Evolutionary conservation across 306 rosid species (phyloP), one percentile per base, ranked within the genome.

Genomic region (Gillenia trifoliata): DNA sequence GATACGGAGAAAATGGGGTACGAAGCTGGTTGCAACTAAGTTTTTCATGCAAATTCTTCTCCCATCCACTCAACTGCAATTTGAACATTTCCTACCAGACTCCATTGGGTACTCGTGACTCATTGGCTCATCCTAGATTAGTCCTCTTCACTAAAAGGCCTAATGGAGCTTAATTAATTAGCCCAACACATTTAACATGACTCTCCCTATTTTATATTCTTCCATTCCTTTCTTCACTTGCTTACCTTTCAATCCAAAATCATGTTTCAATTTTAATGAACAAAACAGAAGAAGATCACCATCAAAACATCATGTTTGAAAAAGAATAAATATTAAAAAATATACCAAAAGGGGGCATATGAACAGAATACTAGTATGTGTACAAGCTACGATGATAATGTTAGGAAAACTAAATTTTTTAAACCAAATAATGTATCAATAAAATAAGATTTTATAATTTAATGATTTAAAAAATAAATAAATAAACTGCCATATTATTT

Each of bases 171-270:
- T 34, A 36, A 70, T 54, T 54, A 54, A 30, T 33, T 54, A 33
- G 64, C 50, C 13, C 50, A 54, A 71, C 75, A 33, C 41, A 22
- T 54, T n/a, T 33, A 22, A 54, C 74, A 22, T 22, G 74, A 70
- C 3, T 30, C 10, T 50, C 26, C 11, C 19, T 6, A 9, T 0
- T 40, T 43, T 43, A 31, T 6, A 30, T 1, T 43, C 30, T 45
- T 34, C 16, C 22, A 3, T 15, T 65, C 41, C 15, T 15, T 7
- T 43, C 41, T 49, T 47, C 11, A 56, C 12, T 56, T 22, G 29
- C 29, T 22, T 22, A 11, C 15, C 13, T 26, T 62, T 36, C 23
- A 25, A 72, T 72, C 66, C 63, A 36, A 56, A 26, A 56, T 71
- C 54, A 38, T 25, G 66, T 56, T 57, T 38, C 75, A 41, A 23